Conservation (phyloP, 2,329 filamentous ascomycete genomes). For the Plenodomus tracheiphilus region DNA sequence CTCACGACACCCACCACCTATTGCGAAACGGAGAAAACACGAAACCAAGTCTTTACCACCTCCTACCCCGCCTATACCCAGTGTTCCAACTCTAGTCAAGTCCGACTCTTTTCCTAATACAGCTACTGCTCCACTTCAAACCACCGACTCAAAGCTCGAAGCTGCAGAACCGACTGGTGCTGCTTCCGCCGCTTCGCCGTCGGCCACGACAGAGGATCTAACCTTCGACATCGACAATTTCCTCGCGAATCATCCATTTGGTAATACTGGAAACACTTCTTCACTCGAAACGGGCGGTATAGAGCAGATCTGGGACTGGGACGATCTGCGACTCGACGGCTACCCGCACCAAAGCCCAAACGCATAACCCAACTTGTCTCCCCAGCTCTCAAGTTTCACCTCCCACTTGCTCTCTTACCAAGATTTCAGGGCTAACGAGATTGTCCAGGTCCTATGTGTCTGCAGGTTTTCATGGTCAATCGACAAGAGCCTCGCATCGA, state of each 20-base stretch:
- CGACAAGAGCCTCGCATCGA: background rate
- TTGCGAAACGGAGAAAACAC: constrained; percentile 23
- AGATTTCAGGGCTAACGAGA: background rate
- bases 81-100: background rate
- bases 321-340: constrained; percentile 28
- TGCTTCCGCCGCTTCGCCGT: background rate
- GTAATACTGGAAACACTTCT: constrained; percentile 4
- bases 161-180: background rate
- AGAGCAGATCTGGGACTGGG: constrained; percentile 41
- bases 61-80: background rate
- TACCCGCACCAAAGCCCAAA: constrained; percentile 4
- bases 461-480: background rate
- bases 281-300: constrained; percentile 34
- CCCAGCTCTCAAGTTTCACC: background rate
- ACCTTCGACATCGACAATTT: constrained; percentile 36
- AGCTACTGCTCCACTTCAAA: background rate
- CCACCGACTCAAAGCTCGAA: background rate
- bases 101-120: background rate
- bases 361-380: background rate
- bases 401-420: background rate
- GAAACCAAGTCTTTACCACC: constrained; percentile 2
- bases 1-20: constrained; percentile 9
- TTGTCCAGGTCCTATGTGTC: background rate
- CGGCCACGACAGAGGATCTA: constrained; percentile 17
- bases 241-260: constrained; percentile 32